Base-by-base conservation (phyloP, 164 flowering plant genomes). In the Macadamia tetraphylla region DNA sequence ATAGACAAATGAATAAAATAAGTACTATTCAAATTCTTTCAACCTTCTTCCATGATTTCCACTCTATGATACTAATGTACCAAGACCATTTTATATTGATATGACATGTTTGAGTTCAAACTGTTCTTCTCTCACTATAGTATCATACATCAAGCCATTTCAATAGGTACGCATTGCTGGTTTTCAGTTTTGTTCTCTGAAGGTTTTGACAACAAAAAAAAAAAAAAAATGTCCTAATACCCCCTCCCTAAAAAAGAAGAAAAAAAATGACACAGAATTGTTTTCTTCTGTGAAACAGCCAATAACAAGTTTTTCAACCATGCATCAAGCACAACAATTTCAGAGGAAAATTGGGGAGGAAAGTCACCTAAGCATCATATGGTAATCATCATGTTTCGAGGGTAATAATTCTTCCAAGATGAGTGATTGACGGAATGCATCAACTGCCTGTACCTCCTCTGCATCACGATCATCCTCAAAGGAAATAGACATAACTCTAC, bases 341-440 rank as follows among this genome's bases (percentile, higher is more conserved):
- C 30, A 42, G 7, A 31, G 53, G 60, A 12, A 71, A 23, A 32
- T 43, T 71, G 46, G 31, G 58, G 42, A 58, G 48, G 58, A 51
- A 29, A 60, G 18, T n/a, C 0, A 89, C 98, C 98, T 87, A 3
- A 92, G 84, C 92, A 92, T 82, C 87, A 83, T 79, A 68, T 92
- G 97, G 77, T 84, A 92, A 71, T 94, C 99, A 79, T 94, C 99
- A 32, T 90, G 90, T 56, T 76, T 90, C 29, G 89, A 67, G 12
- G 99, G 99, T 11, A 95, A 81, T 30, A 95, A 73, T 64, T 95
- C 99, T 18, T 95, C 98, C 77, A 95, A 76, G 67, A 90, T 83
- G 60, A 95, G 96, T 10, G 83, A 85, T 75, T 92, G 99, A 60
- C 99, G 94, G 14, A 95, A 86, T 23, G 94, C 91, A 75, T 95